These are phyloP conservation scores for Blastobotrys apis DNA, from an alignment of 1,139 yeast species.

Conservation along the genomic window DNA sequence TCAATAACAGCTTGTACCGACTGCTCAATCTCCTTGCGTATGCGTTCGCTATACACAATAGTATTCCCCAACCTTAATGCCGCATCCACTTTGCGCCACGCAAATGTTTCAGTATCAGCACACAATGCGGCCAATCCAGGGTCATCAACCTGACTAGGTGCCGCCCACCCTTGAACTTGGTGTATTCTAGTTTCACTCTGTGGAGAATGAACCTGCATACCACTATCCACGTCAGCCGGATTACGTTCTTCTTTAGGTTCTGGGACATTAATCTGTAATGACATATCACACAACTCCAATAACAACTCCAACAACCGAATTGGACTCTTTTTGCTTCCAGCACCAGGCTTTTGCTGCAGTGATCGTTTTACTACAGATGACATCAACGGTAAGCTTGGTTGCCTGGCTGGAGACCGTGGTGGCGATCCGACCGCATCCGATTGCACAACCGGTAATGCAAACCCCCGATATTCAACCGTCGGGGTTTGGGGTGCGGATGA, in stretches of 20 bases:
- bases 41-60: constrained; percentile 70
- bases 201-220: constrained; percentile 49
- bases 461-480: constrained; percentile 54
- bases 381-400: constrained; percentile 2
- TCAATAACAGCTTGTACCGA: constrained; percentile 63
- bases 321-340: constrained; percentile 43
- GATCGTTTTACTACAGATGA: constrained; percentile 16
- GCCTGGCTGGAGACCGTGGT: constrained; percentile 8
- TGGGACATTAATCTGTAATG: constrained; percentile 63
- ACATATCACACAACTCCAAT: constrained; percentile 69
- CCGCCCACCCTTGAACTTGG: constrained; percentile 49
- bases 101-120: constrained; percentile 61
- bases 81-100: constrained; percentile 65
- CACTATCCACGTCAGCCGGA: constrained; percentile 22
- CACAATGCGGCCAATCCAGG: constrained; percentile 59
- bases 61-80: constrained; percentile 74
- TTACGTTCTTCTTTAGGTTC: constrained; percentile 25
- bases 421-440: constrained; percentile 5
- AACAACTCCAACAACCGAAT: constrained; percentile 62
- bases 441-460: constrained; percentile 43
- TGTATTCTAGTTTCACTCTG: constrained; percentile 62
- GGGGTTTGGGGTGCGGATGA: constrained; percentile 16
- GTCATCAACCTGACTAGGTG: constrained; percentile 52
- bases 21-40: constrained; percentile 75
- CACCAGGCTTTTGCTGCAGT: constrained; percentile 10